phyloP scores from a whole-genome alignment of 1,139 yeast genomes.

The Debaryomyces singareniensis region DNA sequence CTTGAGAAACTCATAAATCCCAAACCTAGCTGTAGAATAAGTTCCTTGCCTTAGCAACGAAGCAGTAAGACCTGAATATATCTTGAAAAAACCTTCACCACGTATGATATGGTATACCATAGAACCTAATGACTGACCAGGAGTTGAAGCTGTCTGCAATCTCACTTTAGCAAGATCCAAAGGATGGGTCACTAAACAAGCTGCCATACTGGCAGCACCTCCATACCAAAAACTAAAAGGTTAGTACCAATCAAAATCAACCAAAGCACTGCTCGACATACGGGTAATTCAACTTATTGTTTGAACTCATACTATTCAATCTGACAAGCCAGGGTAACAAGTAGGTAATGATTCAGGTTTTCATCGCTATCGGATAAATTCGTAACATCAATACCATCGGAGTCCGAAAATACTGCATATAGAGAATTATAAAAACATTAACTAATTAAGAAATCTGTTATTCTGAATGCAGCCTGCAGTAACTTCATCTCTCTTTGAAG shows the following conservation, averaged over 20 bases:
- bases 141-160: conserved; percentile 63
- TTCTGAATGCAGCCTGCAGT: too few species aligned
- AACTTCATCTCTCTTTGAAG: too few species aligned
- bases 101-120: conserved; percentile 57
- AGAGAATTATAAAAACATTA: too few species aligned
- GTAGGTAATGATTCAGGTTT: too few species aligned
- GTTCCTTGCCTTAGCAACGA: conserved; percentile 82
- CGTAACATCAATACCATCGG: too few species aligned
- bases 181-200: conserved; percentile 64
- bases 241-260: not conserved
- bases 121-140: conserved; percentile 54
- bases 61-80: conserved; percentile 78
- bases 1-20: conserved; percentile 72
- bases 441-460: too few species aligned
- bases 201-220: conserved; percentile 62
- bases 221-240: conserved; percentile 38
- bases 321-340: too few species aligned
- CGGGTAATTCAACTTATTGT: too few species aligned
- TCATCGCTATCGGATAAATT: too few species aligned
- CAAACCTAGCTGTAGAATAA: conserved; percentile 80
- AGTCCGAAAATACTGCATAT: too few species aligned
- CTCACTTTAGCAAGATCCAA: conserved; percentile 81
- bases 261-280: too few species aligned
- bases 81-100: conserved; percentile 60
- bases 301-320: too few species aligned